Base-by-base conservation (phyloP, 2,329 filamentous ascomycete genomes). In the Plenodomus biglobosus region DNA sequence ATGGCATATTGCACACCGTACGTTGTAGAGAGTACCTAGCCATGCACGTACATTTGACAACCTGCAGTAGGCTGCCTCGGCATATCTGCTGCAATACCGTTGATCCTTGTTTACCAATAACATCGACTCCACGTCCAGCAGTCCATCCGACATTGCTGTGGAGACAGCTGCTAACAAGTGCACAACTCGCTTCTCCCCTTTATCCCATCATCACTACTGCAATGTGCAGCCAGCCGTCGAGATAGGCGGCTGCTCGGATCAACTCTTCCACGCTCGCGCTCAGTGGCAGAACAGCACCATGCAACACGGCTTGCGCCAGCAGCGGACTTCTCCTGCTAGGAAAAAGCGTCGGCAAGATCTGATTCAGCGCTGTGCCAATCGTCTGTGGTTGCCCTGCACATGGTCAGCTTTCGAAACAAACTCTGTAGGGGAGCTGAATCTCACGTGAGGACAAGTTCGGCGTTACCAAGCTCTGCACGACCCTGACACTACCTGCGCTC, bases 151-250 rank as follows among this genome's bases (percentile, higher is more conserved):
- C 19, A 38, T 38, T 21, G 36, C 16, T 19, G 16, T 38, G 36
- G 17, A 18, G 19, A 38, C 17, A n/a, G 3, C 7, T 21, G 27
- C 27, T 32, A 15, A 7, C 27, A 11, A 15, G 27, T 32, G 27
- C 27, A 32, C 27, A 44, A 52, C 49, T 52, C 49, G 6, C 27
- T 32, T 32, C 27, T 32, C 40, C 42, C 43, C 45, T 40, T 48
- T 65, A 81, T 13, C 75, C 76, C 66, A 90, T 78, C 76, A 95
- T 86, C 17, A 85, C 80, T 4, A 96, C 82, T 43, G 90, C 88
- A 36, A 96, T 73, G 70, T 90, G 90, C 20, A 96, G 72, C 87
- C 92, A 99, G 0, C 94, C 94, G 73, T 99, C 94, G 0, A 90
- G 85, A 76, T 96, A 97, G 1, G 90, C 85, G 3, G 88, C 87